Evolutionary conservation across 2,329 filamentous ascomycete genomes (phyloP).

Genomic region (Aspergillus pseudotamarii): DNA sequence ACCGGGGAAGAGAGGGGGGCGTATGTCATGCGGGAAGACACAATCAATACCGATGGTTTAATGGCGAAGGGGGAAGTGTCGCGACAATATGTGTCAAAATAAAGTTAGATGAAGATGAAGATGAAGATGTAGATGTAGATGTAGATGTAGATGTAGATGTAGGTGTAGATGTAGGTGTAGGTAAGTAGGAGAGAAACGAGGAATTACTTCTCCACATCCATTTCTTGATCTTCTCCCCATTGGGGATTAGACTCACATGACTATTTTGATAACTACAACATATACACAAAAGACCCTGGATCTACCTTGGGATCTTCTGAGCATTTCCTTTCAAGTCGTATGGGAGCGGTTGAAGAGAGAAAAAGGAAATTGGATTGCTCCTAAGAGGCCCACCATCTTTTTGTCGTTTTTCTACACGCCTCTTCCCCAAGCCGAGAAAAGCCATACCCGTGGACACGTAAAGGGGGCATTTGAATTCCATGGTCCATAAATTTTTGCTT

Average conservation of each 20-base stretch:
- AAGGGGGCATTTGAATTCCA: constrained; percentile 29
- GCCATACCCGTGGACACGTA: constrained; percentile 30
- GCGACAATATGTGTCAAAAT: background rate
- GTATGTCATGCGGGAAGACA: background rate
- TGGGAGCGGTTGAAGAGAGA: constrained; percentile 9
- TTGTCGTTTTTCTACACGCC: constrained; percentile 31
- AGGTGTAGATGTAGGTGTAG: background rate
- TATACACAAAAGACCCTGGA: background rate
- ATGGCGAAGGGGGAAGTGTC: background rate
- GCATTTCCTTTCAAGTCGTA: background rate
- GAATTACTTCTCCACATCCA: background rate
- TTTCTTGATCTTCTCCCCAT: background rate
- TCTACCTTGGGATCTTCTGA: background rate
- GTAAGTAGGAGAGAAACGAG: background rate
- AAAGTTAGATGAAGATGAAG: background rate
- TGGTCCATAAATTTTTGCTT: constrained; percentile 36
- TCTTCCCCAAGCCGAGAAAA: constrained; percentile 28
- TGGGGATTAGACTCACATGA: background rate
- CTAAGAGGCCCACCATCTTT: constrained; percentile 19
- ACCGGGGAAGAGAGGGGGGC: background rate
- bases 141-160: too few relatives aligned
- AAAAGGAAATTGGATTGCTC: constrained; percentile 23
- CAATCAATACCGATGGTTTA: background rate
- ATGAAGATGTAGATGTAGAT: too few relatives aligned
- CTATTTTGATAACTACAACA: background rate